phyloP scores from a whole-genome alignment of 345 rosid genomes.

The Angophora floribunda region DNA sequence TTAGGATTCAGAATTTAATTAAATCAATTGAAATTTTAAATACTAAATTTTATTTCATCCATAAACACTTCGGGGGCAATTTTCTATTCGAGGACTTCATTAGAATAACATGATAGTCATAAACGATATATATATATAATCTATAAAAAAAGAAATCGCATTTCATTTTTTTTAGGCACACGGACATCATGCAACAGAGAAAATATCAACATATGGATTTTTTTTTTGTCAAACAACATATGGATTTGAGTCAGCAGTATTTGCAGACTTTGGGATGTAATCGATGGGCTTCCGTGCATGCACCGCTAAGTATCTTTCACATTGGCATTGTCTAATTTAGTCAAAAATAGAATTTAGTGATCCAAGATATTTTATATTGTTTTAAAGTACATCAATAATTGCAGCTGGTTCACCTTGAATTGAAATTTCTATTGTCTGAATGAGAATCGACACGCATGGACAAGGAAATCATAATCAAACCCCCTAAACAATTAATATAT shows the following conservation, averaged over 20 bases:
- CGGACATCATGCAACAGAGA: neutral
- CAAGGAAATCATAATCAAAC: neutral
- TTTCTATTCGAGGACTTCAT: neutral
- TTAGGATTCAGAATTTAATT: neutral
- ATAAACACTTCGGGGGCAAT: neutral
- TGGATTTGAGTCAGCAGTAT: neutral
- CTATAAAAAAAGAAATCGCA: neutral
- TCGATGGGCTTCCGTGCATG: neutral
- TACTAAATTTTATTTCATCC: neutral
- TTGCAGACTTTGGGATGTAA: neutral
- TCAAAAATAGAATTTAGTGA: neutral
- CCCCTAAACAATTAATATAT: neutral
- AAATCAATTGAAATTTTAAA: neutral
- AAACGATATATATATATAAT: neutral
- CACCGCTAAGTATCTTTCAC: neutral
- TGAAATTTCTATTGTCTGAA: neutral
- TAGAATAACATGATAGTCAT: neutral
- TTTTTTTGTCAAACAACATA: neutral
- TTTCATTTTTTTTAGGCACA: neutral
- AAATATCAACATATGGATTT: neutral
- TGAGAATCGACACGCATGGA: neutral
- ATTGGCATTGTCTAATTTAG: neutral
- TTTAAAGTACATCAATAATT: neutral
- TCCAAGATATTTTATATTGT: neutral
- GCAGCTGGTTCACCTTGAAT: neutral